A percentile compares a stretch with the other conserved stretches of the same genome.
Evolutionary conservation across 106 monocot genomes (phyloP).

Genomic region (Triglochin maritima): DNA sequence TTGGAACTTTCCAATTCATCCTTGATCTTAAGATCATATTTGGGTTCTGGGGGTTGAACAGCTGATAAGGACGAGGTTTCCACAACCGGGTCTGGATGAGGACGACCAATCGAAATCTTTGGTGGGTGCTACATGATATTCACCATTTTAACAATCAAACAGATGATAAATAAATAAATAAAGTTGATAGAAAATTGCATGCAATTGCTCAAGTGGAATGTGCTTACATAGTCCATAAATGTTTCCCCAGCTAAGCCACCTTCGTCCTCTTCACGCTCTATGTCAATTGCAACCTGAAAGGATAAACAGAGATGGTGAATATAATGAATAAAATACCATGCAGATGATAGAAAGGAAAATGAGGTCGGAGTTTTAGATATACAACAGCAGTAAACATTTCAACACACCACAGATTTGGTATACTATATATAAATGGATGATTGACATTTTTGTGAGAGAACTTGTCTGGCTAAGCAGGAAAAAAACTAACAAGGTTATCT

Average conservation of each 20-base stretch:
- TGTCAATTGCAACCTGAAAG: conserved; percentile 80
- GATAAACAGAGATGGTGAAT: background rate
- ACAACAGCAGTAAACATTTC: background rate
- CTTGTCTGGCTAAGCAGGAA: too few relatives aligned
- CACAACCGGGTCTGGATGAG: conserved; percentile 97
- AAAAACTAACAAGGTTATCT: too few relatives aligned
- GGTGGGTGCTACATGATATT: conserved; percentile 57
- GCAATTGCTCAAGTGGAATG: background rate
- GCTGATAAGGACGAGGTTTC: conserved; percentile 98
- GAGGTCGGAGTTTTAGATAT: background rate
- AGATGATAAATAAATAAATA: background rate
- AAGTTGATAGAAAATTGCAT: background rate
- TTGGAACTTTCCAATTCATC: conserved; percentile 60
- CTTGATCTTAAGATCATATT: conserved; percentile 68
- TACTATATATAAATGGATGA: too few relatives aligned
- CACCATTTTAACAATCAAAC: conserved; percentile 1
- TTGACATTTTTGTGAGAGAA: too few relatives aligned
- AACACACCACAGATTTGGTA: background rate
- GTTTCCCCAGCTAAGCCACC: conserved; percentile 87
- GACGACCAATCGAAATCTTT: conserved; percentile 66
- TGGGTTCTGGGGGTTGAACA: conserved; percentile 96
- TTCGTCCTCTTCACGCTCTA: conserved; percentile 97
- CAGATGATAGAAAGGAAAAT: background rate
- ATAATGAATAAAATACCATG: background rate
- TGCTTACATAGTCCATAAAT: conserved; percentile 91